Conservation (phyloP, 2,329 filamentous ascomycete species). For the Ilyonectria destructans region DNA sequence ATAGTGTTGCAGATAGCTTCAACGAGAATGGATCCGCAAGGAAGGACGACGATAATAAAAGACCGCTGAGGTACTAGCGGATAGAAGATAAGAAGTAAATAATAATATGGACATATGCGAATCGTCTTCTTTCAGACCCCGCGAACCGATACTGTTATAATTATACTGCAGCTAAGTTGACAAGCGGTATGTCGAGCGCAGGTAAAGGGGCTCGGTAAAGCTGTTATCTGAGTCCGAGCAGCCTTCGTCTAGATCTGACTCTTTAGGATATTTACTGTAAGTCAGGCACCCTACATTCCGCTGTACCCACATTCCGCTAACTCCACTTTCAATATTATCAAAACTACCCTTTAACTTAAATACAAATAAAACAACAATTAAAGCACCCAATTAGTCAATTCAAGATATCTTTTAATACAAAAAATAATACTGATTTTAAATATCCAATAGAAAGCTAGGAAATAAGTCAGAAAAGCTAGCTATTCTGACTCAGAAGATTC, state of each 20-base stretch:
- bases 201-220: background rate
- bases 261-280: background rate
- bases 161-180: background rate
- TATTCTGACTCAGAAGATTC: too few relatives aligned
- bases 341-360: too few relatives aligned
- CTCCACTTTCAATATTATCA: too few relatives aligned
- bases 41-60: background rate
- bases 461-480: too few relatives aligned
- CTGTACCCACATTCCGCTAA: too few relatives aligned
- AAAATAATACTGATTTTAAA: too few relatives aligned
- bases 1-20: background rate
- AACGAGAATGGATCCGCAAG: background rate
- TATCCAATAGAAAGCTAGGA: too few relatives aligned
- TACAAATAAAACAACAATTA: too few relatives aligned
- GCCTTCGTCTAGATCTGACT: background rate
- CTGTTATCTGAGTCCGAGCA: background rate
- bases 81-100: background rate
- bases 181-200: background rate
- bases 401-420: too few relatives aligned
- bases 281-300: too few relatives aligned
- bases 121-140: background rate
- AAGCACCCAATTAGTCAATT: too few relatives aligned
- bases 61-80: background rate
- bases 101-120: background rate
- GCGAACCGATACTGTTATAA: background rate